phyloP scores from a whole-genome alignment of 208 protist species.

The Borovskyia barvae region DNA sequence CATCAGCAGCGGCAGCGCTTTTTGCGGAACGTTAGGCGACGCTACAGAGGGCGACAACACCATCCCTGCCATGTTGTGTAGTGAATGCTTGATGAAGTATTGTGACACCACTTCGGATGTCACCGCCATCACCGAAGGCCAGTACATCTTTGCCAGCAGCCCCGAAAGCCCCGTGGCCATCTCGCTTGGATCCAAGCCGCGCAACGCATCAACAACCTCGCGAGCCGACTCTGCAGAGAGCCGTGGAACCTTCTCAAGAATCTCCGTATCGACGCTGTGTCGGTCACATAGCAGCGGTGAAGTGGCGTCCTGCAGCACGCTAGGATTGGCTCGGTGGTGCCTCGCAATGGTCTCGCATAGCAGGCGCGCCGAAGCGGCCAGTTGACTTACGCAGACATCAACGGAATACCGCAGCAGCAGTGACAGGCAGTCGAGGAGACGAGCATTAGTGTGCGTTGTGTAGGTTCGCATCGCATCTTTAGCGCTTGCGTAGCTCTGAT shows the following conservation, averaged over 20 bases:
- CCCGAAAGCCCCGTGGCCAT: neutral
- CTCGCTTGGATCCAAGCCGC: neutral
- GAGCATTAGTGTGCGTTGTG: neutral
- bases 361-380: slow-evolving; percentile 13
- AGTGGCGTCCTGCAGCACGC: neutral
- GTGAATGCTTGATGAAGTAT: neutral
- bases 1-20: too few species aligned
- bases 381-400: slow-evolving; percentile 15
- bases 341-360: slow-evolving; percentile 8
- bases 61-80: slow-evolving; percentile 1
- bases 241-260: slow-evolving; percentile 3
- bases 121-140: slow-evolving; percentile 8
- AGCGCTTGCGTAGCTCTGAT: slow-evolving; percentile 46
- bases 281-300: too few species aligned
- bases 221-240: slow-evolving; percentile 9
- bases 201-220: slow-evolving; percentile 1
- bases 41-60: too few species aligned
- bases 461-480: slow-evolving; percentile 17
- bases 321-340: neutral
- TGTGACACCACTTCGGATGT: neutral
- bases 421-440: slow-evolving; percentile 19
- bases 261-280: neutral
- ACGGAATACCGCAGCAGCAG: slow-evolving; percentile 26
- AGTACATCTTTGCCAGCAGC: slow-evolving; percentile 8
- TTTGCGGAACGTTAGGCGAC: too few species aligned